Base-by-base conservation (phyloP, 2,329 filamentous ascomycete species). In the Magnaporthiopsis incrustans region DNA sequence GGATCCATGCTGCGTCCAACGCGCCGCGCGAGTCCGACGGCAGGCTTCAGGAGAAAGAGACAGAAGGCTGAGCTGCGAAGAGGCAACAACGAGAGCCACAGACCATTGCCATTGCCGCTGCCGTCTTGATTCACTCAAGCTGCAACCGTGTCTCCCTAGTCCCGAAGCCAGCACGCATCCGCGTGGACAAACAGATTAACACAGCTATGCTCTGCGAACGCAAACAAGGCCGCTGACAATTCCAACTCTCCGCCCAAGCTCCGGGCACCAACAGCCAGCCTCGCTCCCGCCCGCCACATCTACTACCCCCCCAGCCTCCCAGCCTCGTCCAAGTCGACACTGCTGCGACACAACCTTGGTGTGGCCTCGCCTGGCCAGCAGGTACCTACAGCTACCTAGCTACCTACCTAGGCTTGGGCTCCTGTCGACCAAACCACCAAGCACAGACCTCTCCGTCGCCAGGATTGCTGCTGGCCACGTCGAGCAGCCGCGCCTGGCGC, bases 1-100 rank as follows among this genome's bases (percentile, higher is more conserved):
- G 44, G 44, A 25, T 53, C 15, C 35, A 38, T 38, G 35, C 14
- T 38, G n/a, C n/a, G n/a, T n/a, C n/a, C 66, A 66, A 65, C 12
- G 30, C 59, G 35, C n/a, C 30, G 32, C 59, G n/a, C 59, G n/a
- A 35, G 7, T 33, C n/a, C 59, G 14, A 22, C 59, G 6, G 32
- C 6, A 32, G 18, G 22, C 59, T 14, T 60, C 62, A 57, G 50
- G 50, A 60, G 44, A 14, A 33, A 8, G 33, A 11, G 25, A 38
- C n/a, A 30, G 50, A 50, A 61, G 38, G 63, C 33, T 57, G 64
- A 53, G 18, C 22, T 53, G 44, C 44, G 22, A 53, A 25, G 7
- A n/a, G 22, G 22, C 38, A 53, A 6, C 18, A n/a, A 6, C 44
- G 5, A 44, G 15, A 44, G 5, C 38, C 38, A 18, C 15, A 44